Evolutionary conservation across 768 basidiomycete genomes (phyloP).

Genomic region (Phanerodontia chrysosporium): DNA sequence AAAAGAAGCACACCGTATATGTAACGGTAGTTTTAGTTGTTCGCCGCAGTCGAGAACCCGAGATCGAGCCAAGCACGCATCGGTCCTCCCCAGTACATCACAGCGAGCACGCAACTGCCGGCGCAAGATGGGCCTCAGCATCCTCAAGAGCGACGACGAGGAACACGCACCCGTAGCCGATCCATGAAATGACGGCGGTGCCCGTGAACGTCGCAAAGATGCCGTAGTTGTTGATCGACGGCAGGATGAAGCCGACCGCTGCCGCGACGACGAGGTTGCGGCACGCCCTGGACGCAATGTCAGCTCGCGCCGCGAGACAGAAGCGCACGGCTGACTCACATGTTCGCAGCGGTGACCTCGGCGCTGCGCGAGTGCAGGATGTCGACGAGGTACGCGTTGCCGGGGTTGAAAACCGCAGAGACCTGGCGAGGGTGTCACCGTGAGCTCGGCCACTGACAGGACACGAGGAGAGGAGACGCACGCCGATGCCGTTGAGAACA

Average conservation of each 20-base stretch:
- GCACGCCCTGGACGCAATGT: slow-evolving; percentile 34
- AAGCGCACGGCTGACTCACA: slow-evolving; percentile 33
- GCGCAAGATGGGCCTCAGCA: neutral
- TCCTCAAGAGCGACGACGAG: too few relatives aligned
- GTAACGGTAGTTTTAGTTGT: slow-evolving; percentile 6
- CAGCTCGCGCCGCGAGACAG: neutral
- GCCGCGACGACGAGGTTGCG: slow-evolving; percentile 42
- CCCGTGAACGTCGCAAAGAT: slow-evolving; percentile 45
- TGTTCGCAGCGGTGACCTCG: slow-evolving; percentile 54
- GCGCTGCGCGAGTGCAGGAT: slow-evolving; percentile 58
- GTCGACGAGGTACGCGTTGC: slow-evolving; percentile 56
- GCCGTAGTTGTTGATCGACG: slow-evolving; percentile 50
- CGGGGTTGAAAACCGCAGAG: slow-evolving; percentile 42
- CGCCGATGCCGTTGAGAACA: slow-evolving; percentile 70
- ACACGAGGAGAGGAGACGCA: slow-evolving; percentile 26
- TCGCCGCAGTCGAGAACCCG: slow-evolving; percentile 41
- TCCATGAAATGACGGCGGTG: slow-evolving; percentile 41
- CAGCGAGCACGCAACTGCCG: neutral
- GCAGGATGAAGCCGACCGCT: slow-evolving; percentile 44
- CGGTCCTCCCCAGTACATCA: slow-evolving; percentile 42
- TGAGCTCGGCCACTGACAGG: neutral
- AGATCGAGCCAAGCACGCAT: slow-evolving; percentile 56
- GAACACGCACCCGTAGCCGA: slow-evolving; percentile 48
- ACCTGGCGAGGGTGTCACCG: neutral
- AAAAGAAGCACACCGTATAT: too few relatives aligned